Base-by-base conservation (phyloP, 2,329 filamentous ascomycete genomes). In the Stachybotrys elegans region DNA sequence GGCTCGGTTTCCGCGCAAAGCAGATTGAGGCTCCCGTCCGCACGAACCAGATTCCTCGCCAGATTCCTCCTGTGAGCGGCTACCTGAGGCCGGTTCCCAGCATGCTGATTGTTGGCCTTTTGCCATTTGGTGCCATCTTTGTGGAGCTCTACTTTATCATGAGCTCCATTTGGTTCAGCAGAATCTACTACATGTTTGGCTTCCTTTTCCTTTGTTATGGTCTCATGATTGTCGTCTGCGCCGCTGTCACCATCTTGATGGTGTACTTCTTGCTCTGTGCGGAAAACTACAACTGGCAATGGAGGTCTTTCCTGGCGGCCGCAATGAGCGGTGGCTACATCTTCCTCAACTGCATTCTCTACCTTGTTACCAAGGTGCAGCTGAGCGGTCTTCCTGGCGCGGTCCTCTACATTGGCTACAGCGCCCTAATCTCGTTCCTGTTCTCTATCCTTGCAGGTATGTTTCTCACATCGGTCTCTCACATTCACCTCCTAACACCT, bases 151-250 rank as follows among this genome's bases (percentile, higher is more conserved):
- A 95, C 76, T 97, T 97, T 69, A 96, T 98, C 72, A 95, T 98
- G 88, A 95, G 85, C 69, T 95, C 88, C 21, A 92, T 98, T 62
- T 98, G 93, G 93, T 95, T 94, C 68, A 92, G 85, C 72, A 89
- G 93, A 68, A 93, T 98, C 53, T 98, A 98, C 76, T 98, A 98
- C 78, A 98, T 98, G 93, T 98, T 98, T 58, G 93, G 93, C 19
- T 98, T 98, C 76, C 73, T 98, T 27, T 98, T 98, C 75, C 78
- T 98, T 45, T 96, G 91, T 75, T 98, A 95, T 60, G 91, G 88
- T 11, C 79, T 98, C 40, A 96, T 98, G 90, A 89, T 97, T 56
- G 86, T 95, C 56, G 97, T 93, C 1, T 90, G 86, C 47, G 92
- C 92, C 0, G 85, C 91, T 1, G 92, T 94, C 32, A 97, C 93